These are phyloP conservation scores for Sergeia podlipaevii DNA, from an alignment of 208 protist genomes.

Conservation along the genomic window DNA sequence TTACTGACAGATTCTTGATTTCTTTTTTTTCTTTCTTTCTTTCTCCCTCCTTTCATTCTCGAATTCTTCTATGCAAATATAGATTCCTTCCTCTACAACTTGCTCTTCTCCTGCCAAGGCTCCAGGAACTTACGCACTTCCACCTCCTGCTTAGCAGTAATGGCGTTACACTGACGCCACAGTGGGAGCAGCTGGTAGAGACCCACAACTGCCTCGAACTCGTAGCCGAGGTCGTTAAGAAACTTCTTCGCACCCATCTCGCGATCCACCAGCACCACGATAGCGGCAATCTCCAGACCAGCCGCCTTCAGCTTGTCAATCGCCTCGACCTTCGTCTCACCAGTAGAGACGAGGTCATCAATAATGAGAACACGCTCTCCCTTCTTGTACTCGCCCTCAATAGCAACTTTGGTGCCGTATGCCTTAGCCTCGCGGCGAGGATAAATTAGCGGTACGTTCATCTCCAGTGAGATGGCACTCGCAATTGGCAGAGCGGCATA, in stretches of 20 bases:
- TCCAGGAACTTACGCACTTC: slow-evolving; percentile 56
- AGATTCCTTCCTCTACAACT: slow-evolving; percentile 38
- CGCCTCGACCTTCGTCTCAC: slow-evolving; percentile 94
- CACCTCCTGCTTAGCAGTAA: slow-evolving; percentile 52
- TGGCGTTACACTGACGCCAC: slow-evolving; percentile 58
- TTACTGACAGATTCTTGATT: too few species aligned
- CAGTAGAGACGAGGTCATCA: slow-evolving; percentile 96
- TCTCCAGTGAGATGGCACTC: slow-evolving; percentile 88
- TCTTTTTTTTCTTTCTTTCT: neutral
- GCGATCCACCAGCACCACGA: slow-evolving; percentile 94
- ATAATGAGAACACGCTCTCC: slow-evolving; percentile 91
- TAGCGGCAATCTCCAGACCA: slow-evolving; percentile 84
- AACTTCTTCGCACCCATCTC: slow-evolving; percentile 94
- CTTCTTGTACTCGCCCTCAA: slow-evolving; percentile 93
- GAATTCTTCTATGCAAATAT: neutral
- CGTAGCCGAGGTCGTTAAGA: slow-evolving; percentile 75
- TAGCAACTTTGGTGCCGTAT: slow-evolving; percentile 93
- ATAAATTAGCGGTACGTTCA: slow-evolving; percentile 89
- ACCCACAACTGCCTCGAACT: slow-evolving; percentile 79
- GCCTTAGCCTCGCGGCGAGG: slow-evolving; percentile 91
- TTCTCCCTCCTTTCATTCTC: too few species aligned
- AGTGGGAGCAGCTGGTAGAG: slow-evolving; percentile 76
- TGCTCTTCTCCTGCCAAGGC: slow-evolving; percentile 45
- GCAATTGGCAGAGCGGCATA: slow-evolving; percentile 96
- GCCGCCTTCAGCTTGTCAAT: slow-evolving; percentile 83